Evolutionary conservation across 192 early-diverging fungal species (phyloP).

Genomic region (Podila verticillata): DNA sequence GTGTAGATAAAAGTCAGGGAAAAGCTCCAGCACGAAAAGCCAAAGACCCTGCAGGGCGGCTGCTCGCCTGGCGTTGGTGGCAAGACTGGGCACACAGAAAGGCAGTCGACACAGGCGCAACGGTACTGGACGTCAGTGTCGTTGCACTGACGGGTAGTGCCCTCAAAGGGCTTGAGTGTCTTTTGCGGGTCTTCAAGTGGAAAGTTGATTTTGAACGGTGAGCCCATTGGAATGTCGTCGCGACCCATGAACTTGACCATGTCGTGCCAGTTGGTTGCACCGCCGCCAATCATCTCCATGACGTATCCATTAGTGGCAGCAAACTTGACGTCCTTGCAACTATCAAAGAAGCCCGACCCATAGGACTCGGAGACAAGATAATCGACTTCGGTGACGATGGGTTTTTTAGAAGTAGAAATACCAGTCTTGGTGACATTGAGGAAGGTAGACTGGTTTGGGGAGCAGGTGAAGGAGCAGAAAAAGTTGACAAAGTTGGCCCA

Average conservation of each 20-base stretch:
- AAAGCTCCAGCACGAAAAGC: constrained; percentile 63
- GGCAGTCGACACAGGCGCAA: constrained; percentile 72
- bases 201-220: constrained; percentile 73
- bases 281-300: constrained; percentile 75
- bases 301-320: constrained; percentile 69
- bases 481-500: constrained; percentile 73
- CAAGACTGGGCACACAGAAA: constrained; percentile 61
- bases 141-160: constrained; percentile 58
- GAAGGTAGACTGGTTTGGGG: constrained; percentile 70
- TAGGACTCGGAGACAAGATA: constrained; percentile 64
- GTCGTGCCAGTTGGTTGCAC: constrained; percentile 64
- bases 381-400: constrained; percentile 57
- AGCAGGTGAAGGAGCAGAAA: constrained; percentile 74
- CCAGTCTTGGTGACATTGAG: constrained; percentile 63
- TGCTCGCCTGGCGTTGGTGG: constrained; percentile 58
- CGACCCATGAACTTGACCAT: constrained; percentile 66
- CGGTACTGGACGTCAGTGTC: constrained; percentile 59
- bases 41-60: constrained; percentile 55
- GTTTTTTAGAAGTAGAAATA: constrained; percentile 30
- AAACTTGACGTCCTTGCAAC: constrained; percentile 77
- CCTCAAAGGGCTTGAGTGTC: constrained; percentile 36
- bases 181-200: constrained; percentile 51
- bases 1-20: constrained; percentile 54
- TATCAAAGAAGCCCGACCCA: constrained; percentile 65
- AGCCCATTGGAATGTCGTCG: constrained; percentile 61